Evolutionary conservation across 306 rosid species (phyloP).

Genomic region (Cyamopsis tetragonoloba): DNA sequence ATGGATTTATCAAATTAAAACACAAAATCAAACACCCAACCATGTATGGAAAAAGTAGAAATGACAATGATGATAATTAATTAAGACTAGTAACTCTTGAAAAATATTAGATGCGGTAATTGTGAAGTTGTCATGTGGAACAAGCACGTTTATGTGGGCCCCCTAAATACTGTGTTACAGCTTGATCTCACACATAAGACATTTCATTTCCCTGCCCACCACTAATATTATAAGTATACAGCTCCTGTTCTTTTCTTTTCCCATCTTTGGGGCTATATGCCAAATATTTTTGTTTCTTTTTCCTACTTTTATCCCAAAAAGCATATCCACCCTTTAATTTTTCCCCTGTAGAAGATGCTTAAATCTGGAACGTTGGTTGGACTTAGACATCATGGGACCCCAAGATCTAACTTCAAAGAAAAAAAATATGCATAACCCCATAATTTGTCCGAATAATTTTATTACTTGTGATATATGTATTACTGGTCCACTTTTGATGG

Average conservation of each 20-base stretch:
- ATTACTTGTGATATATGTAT: neutral
- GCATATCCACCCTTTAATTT: neutral
- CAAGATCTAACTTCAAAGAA: slow-evolving; percentile 26
- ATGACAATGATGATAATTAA: neutral
- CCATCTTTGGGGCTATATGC: neutral
- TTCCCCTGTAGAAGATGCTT: neutral
- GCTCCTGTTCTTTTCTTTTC: neutral
- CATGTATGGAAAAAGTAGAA: neutral
- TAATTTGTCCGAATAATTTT: slow-evolving; percentile 23
- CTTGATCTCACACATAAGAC: slow-evolving; percentile 28
- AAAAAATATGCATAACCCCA: neutral
- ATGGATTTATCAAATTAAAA: too few species aligned
- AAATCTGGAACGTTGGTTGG: slow-evolving; percentile 24
- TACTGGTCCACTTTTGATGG: slow-evolving; percentile 27
- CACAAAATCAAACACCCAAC: too few species aligned
- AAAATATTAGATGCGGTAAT: slow-evolving; percentile 13
- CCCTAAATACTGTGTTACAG: slow-evolving; percentile 34
- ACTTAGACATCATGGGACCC: slow-evolving; percentile 38
- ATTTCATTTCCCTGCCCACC: slow-evolving; percentile 28
- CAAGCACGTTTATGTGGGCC: slow-evolving; percentile 28
- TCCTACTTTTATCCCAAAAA: neutral
- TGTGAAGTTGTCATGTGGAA: slow-evolving; percentile 35
- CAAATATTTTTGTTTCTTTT: neutral
- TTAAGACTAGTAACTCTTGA: slow-evolving; percentile 1
- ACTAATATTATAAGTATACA: neutral